Base-by-base conservation (phyloP, 2,329 filamentous ascomycete species). In the Ascochyta pisi region DNA sequence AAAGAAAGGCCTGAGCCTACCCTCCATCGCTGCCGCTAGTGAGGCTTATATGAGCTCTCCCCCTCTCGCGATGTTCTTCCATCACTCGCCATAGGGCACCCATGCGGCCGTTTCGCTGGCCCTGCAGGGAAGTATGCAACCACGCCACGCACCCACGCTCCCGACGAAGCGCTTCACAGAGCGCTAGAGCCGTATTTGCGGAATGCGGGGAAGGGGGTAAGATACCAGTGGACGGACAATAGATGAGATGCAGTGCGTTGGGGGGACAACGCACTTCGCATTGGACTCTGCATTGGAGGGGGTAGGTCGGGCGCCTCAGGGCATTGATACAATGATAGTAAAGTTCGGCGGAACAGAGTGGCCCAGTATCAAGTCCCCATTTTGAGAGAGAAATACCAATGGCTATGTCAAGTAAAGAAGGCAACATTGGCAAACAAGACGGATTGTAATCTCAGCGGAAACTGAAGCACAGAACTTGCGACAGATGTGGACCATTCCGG, bases 221-320 rank as follows among this genome's bases (percentile, higher is more conserved):
- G 23, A 44, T 65, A 45, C 56, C 53, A 66, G 38, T 63, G 65
- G 61, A 44, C 37, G 42, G 42, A 43, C 29, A 42, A 27, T 48
- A 51, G 19, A 47, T 47, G 40, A 50, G 57, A 38, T 60, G 66
- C 58, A 59, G 57, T 51, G 58, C 49, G 65, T 61, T 60, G 58
- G 56, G 54, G 56, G 58, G 62, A 66, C 69, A 72, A 65, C 69
- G 58, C 70, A 73, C 65, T 71, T 61, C 65, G 61, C 59, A 69
- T 68, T 67, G 65, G 59, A 66, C 66, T 47, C 33, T 51, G 50
- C 41, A 47, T 42, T 27, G 5, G 15, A 16, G 8, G 26, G 16
- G 29, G 48, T 38, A 51, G 38, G 38, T 5, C n/a, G 27, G 26
- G 34, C 42, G 31, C 16, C 4, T 23, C 22, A 6, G 8, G 6